Base-by-base conservation (phyloP, 2,329 filamentous ascomycete genomes). In the Fusarium longipes region DNA sequence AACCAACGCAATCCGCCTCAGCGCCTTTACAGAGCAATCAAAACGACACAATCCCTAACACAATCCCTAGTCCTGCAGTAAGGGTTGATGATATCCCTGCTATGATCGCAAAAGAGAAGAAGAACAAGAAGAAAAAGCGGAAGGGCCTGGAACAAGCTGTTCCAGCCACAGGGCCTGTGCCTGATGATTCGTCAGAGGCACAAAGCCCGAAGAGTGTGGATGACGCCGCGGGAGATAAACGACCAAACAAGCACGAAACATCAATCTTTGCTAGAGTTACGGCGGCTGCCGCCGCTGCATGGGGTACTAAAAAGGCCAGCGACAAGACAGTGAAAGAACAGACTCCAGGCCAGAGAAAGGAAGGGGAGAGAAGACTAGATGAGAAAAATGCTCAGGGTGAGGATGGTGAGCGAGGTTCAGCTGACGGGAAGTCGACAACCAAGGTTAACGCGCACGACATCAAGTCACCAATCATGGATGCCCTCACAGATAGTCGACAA, bases 321-420 rank as follows among this genome's bases (percentile, higher is more conserved):
- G 74, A 77, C 53, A 78, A 75, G 57, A 76, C 74, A 20, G 75
- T 63, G 12, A 65, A 65, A 33, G 77, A 67, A 39, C 77, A 77
- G 57, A 76, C 77, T 61, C 77, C 76, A 63, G 78, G 79, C 53
- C 77, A 79, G 48, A 77, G 78, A 63, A 78, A 61, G 6, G 45
- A 65, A 12, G 56, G 61, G 18, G 62, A 30, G 33, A 54, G 47
- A 24, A 61, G 17, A 12, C 15, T 24, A 17, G 35, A 51, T 43
- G 45, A 33, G 24, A 44, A 36, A n/a, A 29, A 18, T n/a, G 22
- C 17, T 36, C 25, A 20, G 24, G 47, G 35, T 11, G 32, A 24
- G 24, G 18, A 18, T 11, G 12, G 12, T 10, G 27, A 22, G 30
- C 47, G 57, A 51, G 20, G 33, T 22, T 25, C 42, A 44, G 32